Base-by-base conservation (phyloP, 306 rosid genomes). In the Senna tora region DNA sequence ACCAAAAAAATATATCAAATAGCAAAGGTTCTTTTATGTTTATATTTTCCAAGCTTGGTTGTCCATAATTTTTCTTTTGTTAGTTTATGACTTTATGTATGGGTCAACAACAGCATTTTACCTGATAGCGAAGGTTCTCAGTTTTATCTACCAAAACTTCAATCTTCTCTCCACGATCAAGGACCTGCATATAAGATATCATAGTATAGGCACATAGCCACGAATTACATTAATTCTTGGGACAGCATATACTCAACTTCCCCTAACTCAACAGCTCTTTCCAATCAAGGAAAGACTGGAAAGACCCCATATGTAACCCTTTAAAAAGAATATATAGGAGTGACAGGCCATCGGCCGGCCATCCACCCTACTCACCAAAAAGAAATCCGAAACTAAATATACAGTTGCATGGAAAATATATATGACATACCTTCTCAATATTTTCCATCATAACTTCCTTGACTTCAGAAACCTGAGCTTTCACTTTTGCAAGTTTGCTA, bases 141-240 rank as follows among this genome's bases (percentile, higher is more conserved):
- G 98, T 92, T 81, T 92, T 92, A 75, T 92, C 98, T 67, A 92
- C 98, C 80, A 92, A 73, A 75, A 92, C 84, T 72, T 92, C 98
- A 74, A 92, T 90, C 81, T 92, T 90, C 79, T 88, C 98, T 65
- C 98, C 98, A 47, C 98, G 96, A 54, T 92, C 98, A 65, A 92
- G 91, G 72, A 92, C 96, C 98, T 92, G 86, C 72, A 71, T 38
- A 64, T 10, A 36, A 33, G 56, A 76, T 30, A 72, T 30, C 33
- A 73, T 28, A 80, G 13, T 10, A 61, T 7, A 36, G 6, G 28
- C 9, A 61, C 7, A 63, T 2, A 43, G 36, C 34, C 51, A 41
- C 34, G 11, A 16, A 63, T 63, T 42, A 21, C 36, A 20, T 21
- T 6, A 41, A 63, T 3, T 20, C 16, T 42, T 53, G 15, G 16